A percentile compares a stretch with the other conserved stretches of the same genome.
Conservation (phyloP, 129 eudicot species). For the Pittosporum tobira region DNA sequence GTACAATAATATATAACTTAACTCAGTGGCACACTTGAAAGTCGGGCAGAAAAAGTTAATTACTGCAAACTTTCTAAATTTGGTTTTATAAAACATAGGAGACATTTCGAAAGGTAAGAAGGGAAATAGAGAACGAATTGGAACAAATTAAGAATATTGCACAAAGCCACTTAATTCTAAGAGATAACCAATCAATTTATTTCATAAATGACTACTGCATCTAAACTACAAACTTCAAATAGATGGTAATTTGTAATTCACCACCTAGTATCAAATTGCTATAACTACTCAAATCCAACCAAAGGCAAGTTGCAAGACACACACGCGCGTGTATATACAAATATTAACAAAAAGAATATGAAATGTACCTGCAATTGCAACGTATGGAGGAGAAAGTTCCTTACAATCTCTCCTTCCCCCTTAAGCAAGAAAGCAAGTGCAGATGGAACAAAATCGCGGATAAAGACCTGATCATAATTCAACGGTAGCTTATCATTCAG, state of each 20-base stretch:
- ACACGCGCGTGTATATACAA: not conserved
- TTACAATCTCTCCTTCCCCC: conserved; percentile 87
- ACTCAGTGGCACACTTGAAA: not conserved
- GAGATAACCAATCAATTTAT: not conserved
- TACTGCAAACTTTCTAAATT: not conserved
- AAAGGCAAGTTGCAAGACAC: not conserved
- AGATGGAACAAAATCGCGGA: conserved; percentile 79
- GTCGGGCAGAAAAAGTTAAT: too few relatives aligned
- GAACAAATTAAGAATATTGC: not conserved
- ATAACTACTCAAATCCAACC: not conserved
- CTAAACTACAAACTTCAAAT: not conserved
- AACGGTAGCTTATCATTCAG: conserved; percentile 63
- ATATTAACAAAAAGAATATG: not conserved
- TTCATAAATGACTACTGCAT: not conserved
- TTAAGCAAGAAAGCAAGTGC: conserved; percentile 86
- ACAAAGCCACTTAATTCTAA: not conserved
- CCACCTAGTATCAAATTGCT: not conserved
- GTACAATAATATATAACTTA: not conserved
- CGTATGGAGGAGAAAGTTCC: conserved; percentile 76
- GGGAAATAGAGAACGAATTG: not conserved
- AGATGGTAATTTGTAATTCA: not conserved
- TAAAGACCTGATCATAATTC: conserved; percentile 92
- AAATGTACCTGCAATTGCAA: conserved; percentile 75
- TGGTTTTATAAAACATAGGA: not conserved
- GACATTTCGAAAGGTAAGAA: not conserved